phyloP scores from a whole-genome alignment of 2,329 filamentous ascomycete species.

The Aspergillus puulaauensis region DNA sequence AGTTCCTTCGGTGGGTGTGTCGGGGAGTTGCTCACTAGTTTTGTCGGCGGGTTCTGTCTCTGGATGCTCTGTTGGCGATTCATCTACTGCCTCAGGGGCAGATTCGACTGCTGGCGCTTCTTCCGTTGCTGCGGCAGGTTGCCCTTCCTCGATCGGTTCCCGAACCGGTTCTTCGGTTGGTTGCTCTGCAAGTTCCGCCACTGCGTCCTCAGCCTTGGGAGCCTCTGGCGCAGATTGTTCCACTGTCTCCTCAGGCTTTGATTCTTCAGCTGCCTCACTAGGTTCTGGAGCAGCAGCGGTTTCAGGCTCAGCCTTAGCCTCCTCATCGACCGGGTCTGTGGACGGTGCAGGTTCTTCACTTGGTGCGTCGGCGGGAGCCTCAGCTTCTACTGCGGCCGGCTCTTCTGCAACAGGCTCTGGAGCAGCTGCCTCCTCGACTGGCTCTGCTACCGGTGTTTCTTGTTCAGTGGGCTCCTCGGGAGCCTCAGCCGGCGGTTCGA shows the following conservation, averaged over 20 bases:
- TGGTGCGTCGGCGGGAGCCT: neutral
- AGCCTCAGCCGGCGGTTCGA: neutral
- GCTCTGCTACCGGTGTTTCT: slow-evolving; percentile 11
- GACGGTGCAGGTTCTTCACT: slow-evolving; percentile 6
- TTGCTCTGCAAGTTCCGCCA: slow-evolving; percentile 3
- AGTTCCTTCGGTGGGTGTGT: slow-evolving; percentile 12
- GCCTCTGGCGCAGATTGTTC: slow-evolving; percentile 12
- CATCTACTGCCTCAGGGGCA: neutral
- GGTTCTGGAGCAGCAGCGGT: slow-evolving; percentile 15
- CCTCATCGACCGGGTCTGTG: slow-evolving; percentile 15
- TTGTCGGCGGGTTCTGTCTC: neutral
- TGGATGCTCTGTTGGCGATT: neutral
- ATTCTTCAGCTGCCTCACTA: neutral
- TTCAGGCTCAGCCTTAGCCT: slow-evolving; percentile 8
- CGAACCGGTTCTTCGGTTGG: slow-evolving; percentile 11
- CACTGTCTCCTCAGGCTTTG: slow-evolving; percentile 2
- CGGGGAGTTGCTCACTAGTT: neutral
- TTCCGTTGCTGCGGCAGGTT: slow-evolving; percentile 12
- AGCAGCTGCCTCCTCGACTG: neutral
- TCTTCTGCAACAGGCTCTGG: neutral
- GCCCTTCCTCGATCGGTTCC: slow-evolving; percentile 16
- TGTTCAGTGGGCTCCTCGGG: neutral
- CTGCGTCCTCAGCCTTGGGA: slow-evolving; percentile 13
- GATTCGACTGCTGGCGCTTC: neutral
- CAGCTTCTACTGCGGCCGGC: neutral